These are phyloP conservation scores for Penicillium thymicola DNA, from an alignment of 2,329 filamentous ascomycete species.

Conservation along the genomic window DNA sequence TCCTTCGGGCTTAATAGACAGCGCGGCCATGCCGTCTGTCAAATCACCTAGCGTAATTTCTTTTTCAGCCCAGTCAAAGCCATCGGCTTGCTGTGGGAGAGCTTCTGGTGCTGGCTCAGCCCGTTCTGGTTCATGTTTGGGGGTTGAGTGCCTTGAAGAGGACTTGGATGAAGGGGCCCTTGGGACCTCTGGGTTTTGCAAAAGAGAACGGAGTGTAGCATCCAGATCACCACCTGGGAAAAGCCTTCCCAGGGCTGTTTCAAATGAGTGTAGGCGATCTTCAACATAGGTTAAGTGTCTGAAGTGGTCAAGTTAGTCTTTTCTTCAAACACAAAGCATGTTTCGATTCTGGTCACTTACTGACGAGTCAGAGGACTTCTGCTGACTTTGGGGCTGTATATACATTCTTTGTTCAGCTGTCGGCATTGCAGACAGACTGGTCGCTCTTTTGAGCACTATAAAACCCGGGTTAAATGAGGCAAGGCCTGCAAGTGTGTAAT, in stretches of 20 bases:
- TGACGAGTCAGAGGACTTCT: constrained; percentile 43
- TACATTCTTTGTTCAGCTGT: constrained; percentile 41
- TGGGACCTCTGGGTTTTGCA: constrained; percentile 36
- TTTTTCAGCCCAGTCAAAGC: constrained; percentile 40
- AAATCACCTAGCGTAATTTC: constrained; percentile 39
- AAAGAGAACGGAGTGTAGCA: constrained; percentile 37
- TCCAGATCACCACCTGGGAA: constrained; percentile 42
- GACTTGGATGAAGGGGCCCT: constrained; percentile 36
- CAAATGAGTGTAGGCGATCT: constrained; percentile 39
- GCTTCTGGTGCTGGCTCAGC: constrained; percentile 45
- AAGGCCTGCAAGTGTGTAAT: not conserved
- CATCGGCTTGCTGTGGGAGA: constrained; percentile 39
- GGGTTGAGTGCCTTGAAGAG: constrained; percentile 40
- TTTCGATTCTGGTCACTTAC: constrained; percentile 23
- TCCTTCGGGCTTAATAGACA: constrained; percentile 41
- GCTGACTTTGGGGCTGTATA: constrained; percentile 43
- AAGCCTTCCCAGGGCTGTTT: constrained; percentile 37
- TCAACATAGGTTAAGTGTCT: constrained; percentile 42
- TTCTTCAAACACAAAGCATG: not conserved
- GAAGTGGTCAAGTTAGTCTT: constrained; percentile 13
- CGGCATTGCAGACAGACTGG: constrained; percentile 40
- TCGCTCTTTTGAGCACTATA: constrained; percentile 43
- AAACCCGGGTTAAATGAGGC: constrained; percentile 2
- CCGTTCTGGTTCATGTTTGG: constrained; percentile 34
- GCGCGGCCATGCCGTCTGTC: constrained; percentile 42